Evolutionary conservation across 1,139 yeast genomes (phyloP).

Genomic region (Hemisphaericaspora xylofermentans): DNA sequence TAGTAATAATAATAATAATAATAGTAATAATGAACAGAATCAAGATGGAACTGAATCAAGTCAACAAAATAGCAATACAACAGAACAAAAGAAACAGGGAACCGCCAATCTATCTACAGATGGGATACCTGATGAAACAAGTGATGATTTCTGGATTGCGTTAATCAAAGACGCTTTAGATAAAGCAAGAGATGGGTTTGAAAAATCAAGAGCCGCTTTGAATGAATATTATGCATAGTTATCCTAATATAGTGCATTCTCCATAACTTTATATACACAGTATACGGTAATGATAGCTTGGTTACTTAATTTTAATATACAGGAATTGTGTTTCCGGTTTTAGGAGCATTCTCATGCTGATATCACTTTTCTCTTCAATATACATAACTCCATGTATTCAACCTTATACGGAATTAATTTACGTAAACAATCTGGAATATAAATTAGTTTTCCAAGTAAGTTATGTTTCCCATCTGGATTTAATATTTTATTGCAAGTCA

Average conservation of each 20-base stretch:
- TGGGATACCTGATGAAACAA: constrained; percentile 18
- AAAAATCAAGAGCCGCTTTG: constrained; percentile 54
- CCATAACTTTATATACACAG: neutral
- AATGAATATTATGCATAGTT: constrained; percentile 52
- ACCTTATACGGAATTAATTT: constrained; percentile 27
- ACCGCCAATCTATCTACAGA: neutral
- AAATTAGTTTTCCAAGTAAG: constrained; percentile 49
- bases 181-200: constrained; percentile 58
- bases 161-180: constrained; percentile 55
- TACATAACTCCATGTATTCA: constrained; percentile 47
- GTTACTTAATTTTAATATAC: constrained; percentile 7
- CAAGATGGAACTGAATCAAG: neutral
- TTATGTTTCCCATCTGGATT: constrained; percentile 43
- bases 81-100: constrained; percentile 5
- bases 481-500: constrained; percentile 45
- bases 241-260: no score
- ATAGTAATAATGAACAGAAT: neutral
- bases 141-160: constrained; percentile 48
- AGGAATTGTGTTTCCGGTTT: neutral
- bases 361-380: constrained; percentile 21
- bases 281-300: neutral
- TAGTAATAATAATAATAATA: neutral
- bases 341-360: neutral
- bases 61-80: constrained; percentile 16
- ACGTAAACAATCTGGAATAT: constrained; percentile 38